phyloP scores from a whole-genome alignment of 768 basidiomycete species.

The Butyriboletus loyo region DNA sequence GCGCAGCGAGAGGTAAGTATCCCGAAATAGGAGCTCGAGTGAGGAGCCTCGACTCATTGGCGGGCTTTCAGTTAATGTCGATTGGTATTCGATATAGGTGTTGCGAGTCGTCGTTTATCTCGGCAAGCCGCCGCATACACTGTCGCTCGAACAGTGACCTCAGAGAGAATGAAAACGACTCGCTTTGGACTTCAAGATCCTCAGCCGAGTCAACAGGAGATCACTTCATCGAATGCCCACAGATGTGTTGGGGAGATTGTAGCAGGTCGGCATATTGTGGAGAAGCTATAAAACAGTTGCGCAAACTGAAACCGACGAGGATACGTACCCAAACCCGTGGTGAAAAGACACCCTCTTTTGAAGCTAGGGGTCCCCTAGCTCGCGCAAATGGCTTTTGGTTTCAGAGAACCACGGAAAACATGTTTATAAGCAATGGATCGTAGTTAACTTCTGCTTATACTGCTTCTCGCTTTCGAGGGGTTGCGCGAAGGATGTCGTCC shows the following conservation, averaged over 20 bases:
- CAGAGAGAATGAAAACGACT: no score
- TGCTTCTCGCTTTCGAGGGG: slow-evolving; percentile 84
- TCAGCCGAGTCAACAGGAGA: no score
- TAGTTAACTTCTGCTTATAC: slow-evolving; percentile 38
- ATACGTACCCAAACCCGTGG: not conserved
- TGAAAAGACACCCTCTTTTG: not conserved
- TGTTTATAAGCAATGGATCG: slow-evolving; percentile 1
- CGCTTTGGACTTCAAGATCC: no score
- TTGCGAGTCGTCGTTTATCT: no score
- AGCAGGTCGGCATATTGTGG: not conserved
- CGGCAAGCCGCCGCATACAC: no score
- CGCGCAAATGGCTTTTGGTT: not conserved
- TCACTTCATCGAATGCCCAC: not conserved
- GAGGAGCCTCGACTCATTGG: no score
- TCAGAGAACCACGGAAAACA: not conserved
- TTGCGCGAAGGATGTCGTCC: slow-evolving; percentile 85
- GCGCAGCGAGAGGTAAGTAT: no score
- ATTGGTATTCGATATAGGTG: no score
- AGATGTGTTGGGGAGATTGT: not conserved
- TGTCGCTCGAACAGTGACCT: no score
- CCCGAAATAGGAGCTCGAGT: no score
- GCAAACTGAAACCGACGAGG: not conserved
- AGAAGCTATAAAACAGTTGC: not conserved
- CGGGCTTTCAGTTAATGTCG: no score
- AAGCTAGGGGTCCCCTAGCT: not conserved